Percentiles rank a stretch among this genome's conserved stretches.
phyloP scores from a whole-genome alignment of 2,329 filamentous ascomycete species.

The Lachnellula subtilissima region DNA sequence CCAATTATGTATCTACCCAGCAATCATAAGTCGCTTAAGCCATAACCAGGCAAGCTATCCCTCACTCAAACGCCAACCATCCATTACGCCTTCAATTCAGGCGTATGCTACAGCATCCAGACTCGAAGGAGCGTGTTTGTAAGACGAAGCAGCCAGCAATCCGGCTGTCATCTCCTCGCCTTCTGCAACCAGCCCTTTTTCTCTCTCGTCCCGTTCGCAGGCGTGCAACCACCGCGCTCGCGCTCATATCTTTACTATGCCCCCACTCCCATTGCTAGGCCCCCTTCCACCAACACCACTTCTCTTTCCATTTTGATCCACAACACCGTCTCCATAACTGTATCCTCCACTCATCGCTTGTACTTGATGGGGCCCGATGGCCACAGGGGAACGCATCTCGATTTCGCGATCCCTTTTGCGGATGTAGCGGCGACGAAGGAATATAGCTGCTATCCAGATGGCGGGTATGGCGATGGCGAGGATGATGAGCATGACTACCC shows the following conservation, averaged over 20 bases:
- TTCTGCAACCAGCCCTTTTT: slow-evolving; percentile 18
- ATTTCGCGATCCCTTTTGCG: slow-evolving; percentile 56
- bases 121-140: too few species aligned
- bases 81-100: too few species aligned
- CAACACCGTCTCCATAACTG: slow-evolving; percentile 16
- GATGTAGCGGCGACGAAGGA: slow-evolving; percentile 70
- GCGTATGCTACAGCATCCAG: too few species aligned
- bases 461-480: slow-evolving; percentile 63
- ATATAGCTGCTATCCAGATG: slow-evolving; percentile 63
- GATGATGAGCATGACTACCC: slow-evolving; percentile 77
- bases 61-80: too few species aligned
- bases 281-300: too few species aligned
- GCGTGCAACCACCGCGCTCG: slow-evolving; percentile 5
- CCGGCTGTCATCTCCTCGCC: slow-evolving; percentile 3
- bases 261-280: not conserved
- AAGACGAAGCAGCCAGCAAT: too few species aligned
- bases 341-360: slow-evolving; percentile 25
- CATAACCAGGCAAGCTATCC: too few species aligned
- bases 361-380: slow-evolving; percentile 35
- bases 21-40: too few species aligned
- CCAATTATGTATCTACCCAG: too few species aligned
- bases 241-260: slow-evolving; percentile 2
- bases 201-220: slow-evolving; percentile 7
- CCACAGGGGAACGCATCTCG: slow-evolving; percentile 33
- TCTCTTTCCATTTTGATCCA: slow-evolving; percentile 2